phyloP scores from a whole-genome alignment of 495 filamentous ascomycete genomes.

The Penicillium diatomitis region DNA sequence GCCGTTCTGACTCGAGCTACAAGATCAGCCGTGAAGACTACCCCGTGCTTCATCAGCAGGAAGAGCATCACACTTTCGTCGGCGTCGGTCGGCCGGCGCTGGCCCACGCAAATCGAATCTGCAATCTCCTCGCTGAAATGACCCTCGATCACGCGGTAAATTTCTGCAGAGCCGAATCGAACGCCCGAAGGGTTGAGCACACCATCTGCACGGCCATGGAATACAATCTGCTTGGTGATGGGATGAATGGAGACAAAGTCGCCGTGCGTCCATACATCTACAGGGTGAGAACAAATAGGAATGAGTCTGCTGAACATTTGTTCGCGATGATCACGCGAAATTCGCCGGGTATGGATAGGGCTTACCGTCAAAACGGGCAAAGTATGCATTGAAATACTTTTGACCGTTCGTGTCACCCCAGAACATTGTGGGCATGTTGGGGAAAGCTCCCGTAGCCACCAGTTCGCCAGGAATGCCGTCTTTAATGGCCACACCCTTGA shows the following conservation, averaged over 20 bases:
- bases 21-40: constrained; percentile 44
- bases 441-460: constrained; percentile 58
- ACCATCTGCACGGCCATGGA: constrained; percentile 69
- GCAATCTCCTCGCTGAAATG: constrained; percentile 49
- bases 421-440: constrained; percentile 64
- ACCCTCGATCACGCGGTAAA: constrained; percentile 65
- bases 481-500: constrained; percentile 43
- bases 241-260: constrained; percentile 70
- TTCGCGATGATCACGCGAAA: background rate
- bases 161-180: constrained; percentile 68
- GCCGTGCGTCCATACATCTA: constrained; percentile 69
- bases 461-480: constrained; percentile 64
- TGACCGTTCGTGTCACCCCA: constrained; percentile 51
- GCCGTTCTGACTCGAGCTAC: constrained; percentile 51
- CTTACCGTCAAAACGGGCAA: constrained; percentile 51
- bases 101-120: constrained; percentile 69
- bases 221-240: constrained; percentile 50
- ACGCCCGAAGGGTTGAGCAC: constrained; percentile 73
- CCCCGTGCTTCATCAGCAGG: constrained; percentile 35
- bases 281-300: background rate
- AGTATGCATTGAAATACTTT: constrained; percentile 63
- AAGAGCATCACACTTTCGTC: constrained; percentile 66
- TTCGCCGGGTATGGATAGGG: background rate
- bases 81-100: constrained; percentile 53
- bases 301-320: background rate